Conservation (phyloP, 768 basidiomycete species). For the Nidularia pulvinata region DNA sequence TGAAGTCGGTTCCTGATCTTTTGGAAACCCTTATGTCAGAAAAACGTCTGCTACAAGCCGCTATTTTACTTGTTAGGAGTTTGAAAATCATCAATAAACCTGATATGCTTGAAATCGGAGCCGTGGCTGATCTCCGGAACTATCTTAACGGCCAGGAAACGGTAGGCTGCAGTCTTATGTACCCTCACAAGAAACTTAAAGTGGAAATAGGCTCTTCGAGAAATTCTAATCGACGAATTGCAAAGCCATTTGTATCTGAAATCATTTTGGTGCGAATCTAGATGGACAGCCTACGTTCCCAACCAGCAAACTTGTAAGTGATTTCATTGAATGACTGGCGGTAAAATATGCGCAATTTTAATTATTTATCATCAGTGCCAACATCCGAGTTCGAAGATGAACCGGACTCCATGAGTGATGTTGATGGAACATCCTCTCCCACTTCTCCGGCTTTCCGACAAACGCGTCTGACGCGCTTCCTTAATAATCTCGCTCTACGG, state of each 20-base stretch:
- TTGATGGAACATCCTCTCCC: slow-evolving; percentile 31
- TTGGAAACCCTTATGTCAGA: slow-evolving; percentile 96
- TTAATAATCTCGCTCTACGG: slow-evolving; percentile 63
- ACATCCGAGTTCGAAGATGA: slow-evolving; percentile 67
- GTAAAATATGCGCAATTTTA: background rate
- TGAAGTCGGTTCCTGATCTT: slow-evolving; percentile 89
- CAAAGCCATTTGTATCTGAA: slow-evolving; percentile 98
- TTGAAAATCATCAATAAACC: slow-evolving; percentile 89
- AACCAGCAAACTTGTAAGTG: slow-evolving; percentile 77
- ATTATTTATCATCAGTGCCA: slow-evolving; percentile 42
- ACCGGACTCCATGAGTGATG: slow-evolving; percentile 19
- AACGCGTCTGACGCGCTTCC: slow-evolving; percentile 58
- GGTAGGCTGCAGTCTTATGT: slow-evolving; percentile 35
- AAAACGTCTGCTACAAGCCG: slow-evolving; percentile 88
- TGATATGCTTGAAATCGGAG: slow-evolving; percentile 97
- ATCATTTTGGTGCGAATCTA: slow-evolving; percentile 92
- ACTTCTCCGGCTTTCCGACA: slow-evolving; percentile 36
- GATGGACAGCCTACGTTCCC: slow-evolving; percentile 85
- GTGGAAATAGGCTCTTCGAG: slow-evolving; percentile 71
- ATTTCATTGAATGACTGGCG: background rate
- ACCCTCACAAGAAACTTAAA: background rate
- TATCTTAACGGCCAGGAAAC: slow-evolving; percentile 88
- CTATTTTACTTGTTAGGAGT: slow-evolving; percentile 83
- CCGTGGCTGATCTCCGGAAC: slow-evolving; percentile 81
- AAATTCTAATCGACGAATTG: slow-evolving; percentile 93